Evolutionary conservation across 192 early-diverging fungal genomes (phyloP).

Genomic region (Podila epicladia): DNA sequence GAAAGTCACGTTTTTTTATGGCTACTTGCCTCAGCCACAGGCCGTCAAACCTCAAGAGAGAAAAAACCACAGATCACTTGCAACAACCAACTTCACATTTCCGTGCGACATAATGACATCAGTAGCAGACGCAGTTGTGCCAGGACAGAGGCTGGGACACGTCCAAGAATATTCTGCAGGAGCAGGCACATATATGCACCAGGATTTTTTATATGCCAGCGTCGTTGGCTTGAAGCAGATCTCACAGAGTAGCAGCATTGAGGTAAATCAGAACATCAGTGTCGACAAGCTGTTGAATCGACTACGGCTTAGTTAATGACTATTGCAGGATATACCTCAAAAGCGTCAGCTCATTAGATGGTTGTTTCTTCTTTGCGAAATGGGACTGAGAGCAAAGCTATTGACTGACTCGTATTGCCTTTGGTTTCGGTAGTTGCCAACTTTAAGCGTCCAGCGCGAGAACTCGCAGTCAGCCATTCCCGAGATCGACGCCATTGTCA

Average conservation of each 20-base stretch:
- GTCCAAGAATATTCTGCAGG: conserved; percentile 74
- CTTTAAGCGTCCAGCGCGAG: conserved; percentile 65
- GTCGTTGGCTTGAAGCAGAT: conserved; percentile 59
- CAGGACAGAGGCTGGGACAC: conserved; percentile 82
- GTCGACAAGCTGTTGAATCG: too few relatives aligned
- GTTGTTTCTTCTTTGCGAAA: too few relatives aligned
- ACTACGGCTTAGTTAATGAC: too few relatives aligned
- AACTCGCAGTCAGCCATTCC: conserved; percentile 80
- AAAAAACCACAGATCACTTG: not conserved
- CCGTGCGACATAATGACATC: conserved; percentile 15
- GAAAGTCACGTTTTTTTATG: too few relatives aligned
- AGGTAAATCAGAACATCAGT: conserved; percentile 16
- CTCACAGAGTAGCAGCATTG: conserved; percentile 13
- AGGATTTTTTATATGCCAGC: conserved; percentile 76
- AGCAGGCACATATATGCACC: conserved; percentile 75
- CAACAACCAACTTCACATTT: not conserved
- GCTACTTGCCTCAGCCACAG: not conserved
- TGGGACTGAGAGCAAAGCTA: too few relatives aligned
- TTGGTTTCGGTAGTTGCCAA: conserved; percentile 49
- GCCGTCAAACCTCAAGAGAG: not conserved
- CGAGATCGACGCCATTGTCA: conserved; percentile 74
- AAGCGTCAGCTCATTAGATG: too few relatives aligned
- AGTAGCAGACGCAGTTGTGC: conserved; percentile 66
- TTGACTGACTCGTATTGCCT: not conserved
- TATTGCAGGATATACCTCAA: too few relatives aligned